Evolutionary conservation across 805 yeast genomes (phyloP).

Genomic region (Kodamaea hsintzibuensis): DNA sequence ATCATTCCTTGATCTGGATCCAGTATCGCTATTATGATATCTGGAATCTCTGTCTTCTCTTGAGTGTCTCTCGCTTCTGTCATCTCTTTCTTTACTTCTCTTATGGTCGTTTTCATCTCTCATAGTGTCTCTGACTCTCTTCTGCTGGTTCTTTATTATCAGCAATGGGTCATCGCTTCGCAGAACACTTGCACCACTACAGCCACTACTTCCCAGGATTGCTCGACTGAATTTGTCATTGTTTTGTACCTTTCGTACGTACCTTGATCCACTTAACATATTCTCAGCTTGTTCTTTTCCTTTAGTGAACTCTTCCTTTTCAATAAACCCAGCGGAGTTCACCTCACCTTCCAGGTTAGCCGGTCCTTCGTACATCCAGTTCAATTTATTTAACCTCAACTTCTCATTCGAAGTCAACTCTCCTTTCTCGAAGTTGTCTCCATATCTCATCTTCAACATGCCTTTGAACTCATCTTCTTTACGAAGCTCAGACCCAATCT

Average conservation of each 20-base stretch:
- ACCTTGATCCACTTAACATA: conserved; percentile 46
- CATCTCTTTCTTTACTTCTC: conserved; percentile 4
- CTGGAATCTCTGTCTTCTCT: neutral
- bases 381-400: conserved; percentile 51
- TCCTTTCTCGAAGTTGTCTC: conserved; percentile 33
- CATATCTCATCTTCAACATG: conserved; percentile 48
- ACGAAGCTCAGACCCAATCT: conserved; percentile 61
- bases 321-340: conserved; percentile 39
- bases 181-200: conserved; percentile 18
- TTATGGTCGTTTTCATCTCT: neutral
- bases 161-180: conserved; percentile 52
- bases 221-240: conserved; percentile 12
- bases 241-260: conserved; percentile 4
- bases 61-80: conserved; percentile 10
- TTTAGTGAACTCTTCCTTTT: conserved; percentile 32
- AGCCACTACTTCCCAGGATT: conserved; percentile 18
- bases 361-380: conserved; percentile 84
- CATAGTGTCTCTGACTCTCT: conserved; percentile 16
- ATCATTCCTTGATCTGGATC: neutral
- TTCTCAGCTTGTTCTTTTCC: conserved; percentile 48
- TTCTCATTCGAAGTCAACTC: conserved; percentile 20
- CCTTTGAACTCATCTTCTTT: conserved; percentile 63
- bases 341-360: conserved; percentile 29
- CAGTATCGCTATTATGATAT: neutral
- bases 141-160: conserved; percentile 32